These are phyloP conservation scores for Calonectria ilicicola DNA, from an alignment of 2,329 filamentous ascomycete species.

Conservation along the genomic window DNA sequence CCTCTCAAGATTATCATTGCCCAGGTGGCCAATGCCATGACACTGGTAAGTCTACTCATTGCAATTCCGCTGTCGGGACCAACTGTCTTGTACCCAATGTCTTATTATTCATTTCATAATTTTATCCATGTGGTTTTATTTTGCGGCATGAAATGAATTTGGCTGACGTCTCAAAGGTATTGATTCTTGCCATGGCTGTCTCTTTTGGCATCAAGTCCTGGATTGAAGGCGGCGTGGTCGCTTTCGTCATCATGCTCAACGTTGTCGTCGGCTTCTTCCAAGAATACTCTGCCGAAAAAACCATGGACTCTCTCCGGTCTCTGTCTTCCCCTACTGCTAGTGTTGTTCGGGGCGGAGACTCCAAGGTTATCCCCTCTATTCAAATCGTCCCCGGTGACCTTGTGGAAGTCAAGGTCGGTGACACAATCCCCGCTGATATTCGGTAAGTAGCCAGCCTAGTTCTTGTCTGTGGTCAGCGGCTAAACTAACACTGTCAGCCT, in stretches of 20 bases:
- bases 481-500: slow-evolving; percentile 35
- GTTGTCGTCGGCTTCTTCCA: slow-evolving; percentile 64
- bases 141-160: no score
- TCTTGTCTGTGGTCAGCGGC: not conserved
- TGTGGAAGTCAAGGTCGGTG: slow-evolving; percentile 65
- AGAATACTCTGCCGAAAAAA: slow-evolving; percentile 61
- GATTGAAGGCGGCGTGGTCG: slow-evolving; percentile 71
- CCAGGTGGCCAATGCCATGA: slow-evolving; percentile 79
- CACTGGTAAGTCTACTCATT: slow-evolving; percentile 41
- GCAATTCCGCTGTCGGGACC: not conserved
- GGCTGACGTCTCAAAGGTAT: slow-evolving; percentile 38
- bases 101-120: not conserved
- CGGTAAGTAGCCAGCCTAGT: not conserved
- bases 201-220: slow-evolving; percentile 69
- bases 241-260: slow-evolving; percentile 70
- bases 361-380: slow-evolving; percentile 51
- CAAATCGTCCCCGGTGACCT: slow-evolving; percentile 70
- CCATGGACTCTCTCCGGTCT: slow-evolving; percentile 60
- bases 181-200: slow-evolving; percentile 69
- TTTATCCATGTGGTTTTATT: not conserved
- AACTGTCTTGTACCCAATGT: not conserved
- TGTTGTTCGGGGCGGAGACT: slow-evolving; percentile 56
- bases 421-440: slow-evolving; percentile 72
- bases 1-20: slow-evolving; percentile 69
- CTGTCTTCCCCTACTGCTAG: slow-evolving; percentile 59